Base-by-base conservation (phyloP, 1,139 yeast species). In the Yamadazyma sp. region DNA sequence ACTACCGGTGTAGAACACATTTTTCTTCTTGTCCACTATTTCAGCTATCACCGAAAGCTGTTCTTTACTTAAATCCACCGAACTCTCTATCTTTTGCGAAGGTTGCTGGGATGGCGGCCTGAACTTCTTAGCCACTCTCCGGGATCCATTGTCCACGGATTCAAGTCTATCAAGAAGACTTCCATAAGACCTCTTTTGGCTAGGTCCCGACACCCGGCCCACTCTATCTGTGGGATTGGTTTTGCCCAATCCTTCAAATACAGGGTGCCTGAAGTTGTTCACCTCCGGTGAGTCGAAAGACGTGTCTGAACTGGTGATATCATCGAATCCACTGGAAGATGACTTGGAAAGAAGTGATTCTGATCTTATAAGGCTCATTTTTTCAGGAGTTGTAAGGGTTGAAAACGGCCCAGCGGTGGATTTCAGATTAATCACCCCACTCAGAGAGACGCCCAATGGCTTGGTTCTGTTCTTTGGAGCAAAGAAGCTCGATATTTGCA, bases 1-100 rank as follows among this genome's bases (percentile, higher is more conserved):
- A 51, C 86, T 77, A 40, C 94, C 94, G 0, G 92, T 84, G 55
- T 80, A 85, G 51, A 85, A 85, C 0, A 84, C 71, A 49, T 74
- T 83, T 37, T 62, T 54, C 7, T 73, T 67, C 29, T 69, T 78
- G 23, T 75, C 66, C 23, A 80, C 69, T 4, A 88, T 92, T 34
- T 84, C 62, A n/a, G 77, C 71, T 10, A 87, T 66, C 7, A 92
- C 88, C 23, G 69, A 61, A 36, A 68, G 62, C 60, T 92, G 98
- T 56, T 92, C 98, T 17, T 73, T 58, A 49, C 71, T 66, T 34
- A 70, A 53, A 5, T 36, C 35, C 5, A 49, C 37, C 9, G 33
- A 31, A 7, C 18, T 12, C 12, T 17, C 12, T 12, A 16, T 25
- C 10, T 17, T 10, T 9, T 32, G 8, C 15, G 5, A 7, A 4